Evolutionary conservation across 2,329 filamentous ascomycete genomes (phyloP), one percentile per base, ranked within the genome.

Genomic region (Fusarium sp.): DNA sequence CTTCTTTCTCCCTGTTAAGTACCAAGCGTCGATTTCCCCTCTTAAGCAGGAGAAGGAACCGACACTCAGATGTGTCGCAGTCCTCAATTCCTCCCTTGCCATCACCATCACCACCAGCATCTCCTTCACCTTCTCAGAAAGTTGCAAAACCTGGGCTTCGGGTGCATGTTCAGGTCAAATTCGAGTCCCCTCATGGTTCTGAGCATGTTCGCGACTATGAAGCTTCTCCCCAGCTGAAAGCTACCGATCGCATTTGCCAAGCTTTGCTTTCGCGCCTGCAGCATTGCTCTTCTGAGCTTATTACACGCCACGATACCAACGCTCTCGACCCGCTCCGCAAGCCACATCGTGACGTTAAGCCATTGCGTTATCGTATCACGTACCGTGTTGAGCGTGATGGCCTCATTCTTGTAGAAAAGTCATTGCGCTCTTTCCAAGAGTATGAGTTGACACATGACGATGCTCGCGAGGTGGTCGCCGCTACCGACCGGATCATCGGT

Each of bases 261-360:
- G 85, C 83, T 4, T 77, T 89, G n/a, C 75, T 88, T 17, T 82
- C 83, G 33, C 85, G 86, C 42, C 81, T 89, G 47, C 83, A 86
- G 71, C 85, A 88, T 75, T 86, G 85, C 80, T 84, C 83, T 64
- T 77, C 84, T 44, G 87, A 89, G 76, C 81, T 89, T 62, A 84
- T 89, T 73, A 88, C 86, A 29, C 84, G 87, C 63, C 84, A 83
- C 68, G 87, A 89, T 75, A 83, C 84, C 20, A 77, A 75, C 35
- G 87, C 87, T 18, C 80, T 86, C 22, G 82, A 84, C 47, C 79
- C 77, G 79, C 70, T 81, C 75, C 65, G 77, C 74, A 68, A 77
- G 62, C 72, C 78, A 36, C 77, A 78, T 62, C 76, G 75, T 71
- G 75, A 76, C 45, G 80, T 82, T 54, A 88, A 87, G 68, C 80